phyloP scores from a whole-genome alignment of 1,284 basidiomycete species.

The Schizopora paradoxa region DNA sequence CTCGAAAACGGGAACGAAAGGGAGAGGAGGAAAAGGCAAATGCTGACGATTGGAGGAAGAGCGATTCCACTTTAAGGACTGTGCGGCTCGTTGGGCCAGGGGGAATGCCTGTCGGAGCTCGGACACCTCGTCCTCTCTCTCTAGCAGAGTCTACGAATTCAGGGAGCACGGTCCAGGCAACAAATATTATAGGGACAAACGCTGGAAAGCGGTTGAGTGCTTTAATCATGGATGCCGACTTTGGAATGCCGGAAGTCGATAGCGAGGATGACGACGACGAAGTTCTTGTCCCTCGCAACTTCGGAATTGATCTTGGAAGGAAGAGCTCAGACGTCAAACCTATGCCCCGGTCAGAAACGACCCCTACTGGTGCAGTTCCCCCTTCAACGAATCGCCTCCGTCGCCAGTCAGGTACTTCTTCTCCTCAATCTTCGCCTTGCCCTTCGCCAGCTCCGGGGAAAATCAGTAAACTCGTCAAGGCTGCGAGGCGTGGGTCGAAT shows the following conservation, averaged over 20 bases:
- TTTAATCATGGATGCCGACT: slow-evolving; percentile 13
- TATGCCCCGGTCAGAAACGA: too few relatives aligned
- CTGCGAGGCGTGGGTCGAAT: too few relatives aligned
- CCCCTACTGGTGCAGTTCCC: too few relatives aligned
- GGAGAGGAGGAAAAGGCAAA: slow-evolving; percentile 8
- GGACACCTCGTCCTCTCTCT: slow-evolving; percentile 18
- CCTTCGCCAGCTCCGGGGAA: too few relatives aligned
- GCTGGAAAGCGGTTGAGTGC: slow-evolving; percentile 15
- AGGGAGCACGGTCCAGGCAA: slow-evolving; percentile 13
- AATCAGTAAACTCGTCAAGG: too few relatives aligned
- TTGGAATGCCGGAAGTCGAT: slow-evolving; percentile 16
- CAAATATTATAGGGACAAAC: neutral
- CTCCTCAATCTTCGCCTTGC: too few relatives aligned
- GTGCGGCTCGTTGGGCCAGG: slow-evolving; percentile 17
- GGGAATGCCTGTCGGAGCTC: neutral
- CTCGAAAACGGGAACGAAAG: slow-evolving; percentile 10
- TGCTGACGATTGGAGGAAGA: slow-evolving; percentile 18
- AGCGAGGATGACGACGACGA: slow-evolving; percentile 16
- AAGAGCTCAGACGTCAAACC: too few relatives aligned
- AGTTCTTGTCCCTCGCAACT: too few relatives aligned
- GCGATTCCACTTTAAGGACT: slow-evolving; percentile 17
- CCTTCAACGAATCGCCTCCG: too few relatives aligned
- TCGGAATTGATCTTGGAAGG: too few relatives aligned
- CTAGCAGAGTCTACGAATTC: slow-evolving; percentile 18
- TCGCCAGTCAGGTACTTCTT: too few relatives aligned